Evolutionary conservation across 176 grass and related monocot species (phyloP), one percentile per base, ranked within the genome.

Genomic region (Chloris gayana): DNA sequence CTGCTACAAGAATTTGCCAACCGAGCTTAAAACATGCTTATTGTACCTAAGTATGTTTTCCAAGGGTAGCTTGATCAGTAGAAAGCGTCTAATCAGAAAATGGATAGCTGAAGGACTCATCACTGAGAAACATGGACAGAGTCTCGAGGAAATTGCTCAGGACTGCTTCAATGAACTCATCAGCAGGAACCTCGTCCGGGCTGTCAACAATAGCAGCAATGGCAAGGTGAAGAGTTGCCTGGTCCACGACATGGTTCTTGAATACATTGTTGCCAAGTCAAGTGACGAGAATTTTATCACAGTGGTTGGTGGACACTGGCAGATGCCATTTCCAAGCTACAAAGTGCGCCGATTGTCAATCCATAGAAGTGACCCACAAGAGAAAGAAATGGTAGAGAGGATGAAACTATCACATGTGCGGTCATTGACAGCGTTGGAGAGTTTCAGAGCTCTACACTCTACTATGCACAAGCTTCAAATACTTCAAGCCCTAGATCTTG

Each of bases 381-480:
- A 54, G 11, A 84, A 42, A 13, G 63, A 19, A 1, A 56, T 1
- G 0, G 19, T 86, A 1, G 58, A 86, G 33, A 49, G 34, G 10
- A 79, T 79, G 44, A 79, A 66, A 25, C 10, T 85, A 0, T 78
- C 67, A 0, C 83, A 85, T 26, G 84, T 86, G 8, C 76, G 84
- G 12, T 86, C 84, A 0, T 24, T 86, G 10, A 80, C 69, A 0
- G 54, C 35, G 8, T 11, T 25, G 0, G 76, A 35, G 18, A 58
- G 37, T 58, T 12, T 34, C 7, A 24, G 2, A 19, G 5, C 35
- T 26, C 61, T 32, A 29, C 60, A 11, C 80, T 72, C 9, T 5
- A 66, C 14, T 47, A 44, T 9, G 32, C 14, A 0, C 49, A 72
- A 45, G 6, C 73, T 51, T 62, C 33, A 22, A 19, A 66, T 58